phyloP scores from a whole-genome alignment of 495 filamentous ascomycete genomes.

The Penicillium bovifimosum region DNA sequence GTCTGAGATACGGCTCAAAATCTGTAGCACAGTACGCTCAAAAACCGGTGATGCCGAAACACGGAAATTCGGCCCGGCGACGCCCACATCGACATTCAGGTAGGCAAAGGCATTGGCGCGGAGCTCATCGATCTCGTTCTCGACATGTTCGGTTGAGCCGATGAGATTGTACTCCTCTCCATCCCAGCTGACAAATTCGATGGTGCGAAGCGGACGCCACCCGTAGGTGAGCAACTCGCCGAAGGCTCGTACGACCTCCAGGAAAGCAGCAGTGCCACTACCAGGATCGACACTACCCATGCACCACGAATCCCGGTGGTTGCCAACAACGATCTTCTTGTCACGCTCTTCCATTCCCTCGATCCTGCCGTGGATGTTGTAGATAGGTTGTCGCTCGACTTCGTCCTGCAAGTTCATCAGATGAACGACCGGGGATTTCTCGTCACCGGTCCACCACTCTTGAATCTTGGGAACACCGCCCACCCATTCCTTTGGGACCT shows the following conservation, averaged over 20 bases:
- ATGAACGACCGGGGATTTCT: slow-evolving; percentile 67
- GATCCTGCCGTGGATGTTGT: slow-evolving; percentile 83
- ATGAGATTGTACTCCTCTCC: slow-evolving; percentile 89
- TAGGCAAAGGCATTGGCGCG: slow-evolving; percentile 69
- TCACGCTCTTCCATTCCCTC: slow-evolving; percentile 72
- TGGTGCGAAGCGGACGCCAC: slow-evolving; percentile 88
- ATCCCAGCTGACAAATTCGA: slow-evolving; percentile 95
- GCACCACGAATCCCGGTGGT: slow-evolving; percentile 91
- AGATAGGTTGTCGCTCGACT: slow-evolving; percentile 73
- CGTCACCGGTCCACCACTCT: slow-evolving; percentile 80
- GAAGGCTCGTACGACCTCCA: slow-evolving; percentile 81
- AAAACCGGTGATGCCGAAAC: slow-evolving; percentile 78
- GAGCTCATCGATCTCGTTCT: slow-evolving; percentile 55
- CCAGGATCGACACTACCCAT: slow-evolving; percentile 82
- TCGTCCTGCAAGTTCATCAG: slow-evolving; percentile 90
- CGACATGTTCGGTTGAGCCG: slow-evolving; percentile 92
- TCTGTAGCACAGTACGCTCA: slow-evolving; percentile 60
- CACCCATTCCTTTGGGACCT: slow-evolving; percentile 66
- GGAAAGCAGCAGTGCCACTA: slow-evolving; percentile 83
- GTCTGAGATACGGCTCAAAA: slow-evolving; percentile 68
- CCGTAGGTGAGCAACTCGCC: slow-evolving; percentile 65
- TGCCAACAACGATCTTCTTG: slow-evolving; percentile 86
- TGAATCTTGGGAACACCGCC: slow-evolving; percentile 66
- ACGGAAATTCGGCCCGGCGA: slow-evolving; percentile 65
- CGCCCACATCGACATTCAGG: slow-evolving; percentile 85